Percentiles rank a stretch among this genome's conserved stretches.
Conservation (phyloP, 805 yeast species). For the Hanseniaspora nectarophila region DNA sequence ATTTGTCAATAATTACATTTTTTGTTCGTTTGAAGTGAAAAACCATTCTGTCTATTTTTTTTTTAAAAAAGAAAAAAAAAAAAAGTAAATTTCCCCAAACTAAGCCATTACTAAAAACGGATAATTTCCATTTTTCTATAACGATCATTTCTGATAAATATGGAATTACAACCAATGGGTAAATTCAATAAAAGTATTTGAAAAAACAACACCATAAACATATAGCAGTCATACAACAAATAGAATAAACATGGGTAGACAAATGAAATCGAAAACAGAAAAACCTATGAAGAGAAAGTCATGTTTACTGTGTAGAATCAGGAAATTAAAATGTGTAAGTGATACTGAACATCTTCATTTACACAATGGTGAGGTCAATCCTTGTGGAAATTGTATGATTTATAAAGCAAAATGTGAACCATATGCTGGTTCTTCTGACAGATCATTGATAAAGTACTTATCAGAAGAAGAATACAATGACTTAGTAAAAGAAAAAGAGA, state of each 20-base stretch:
- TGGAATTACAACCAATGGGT: too few species aligned
- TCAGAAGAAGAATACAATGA: neutral
- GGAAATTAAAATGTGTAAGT: constrained; percentile 9
- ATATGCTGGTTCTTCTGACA: constrained; percentile 1
- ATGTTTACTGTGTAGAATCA: constrained; percentile 12
- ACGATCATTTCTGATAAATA: too few species aligned
- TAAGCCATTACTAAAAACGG: too few species aligned
- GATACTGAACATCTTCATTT: neutral
- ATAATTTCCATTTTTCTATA: too few species aligned
- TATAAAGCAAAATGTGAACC: constrained; percentile 7
- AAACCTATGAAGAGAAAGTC: constrained; percentile 1
- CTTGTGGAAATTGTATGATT: constrained; percentile 12
- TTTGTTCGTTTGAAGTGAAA: too few species aligned
- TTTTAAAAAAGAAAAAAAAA: too few species aligned
- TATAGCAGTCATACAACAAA: too few species aligned
- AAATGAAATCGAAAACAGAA: neutral
- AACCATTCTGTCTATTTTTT: too few species aligned
- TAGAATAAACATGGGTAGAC: neutral
- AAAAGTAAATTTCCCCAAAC: too few species aligned
- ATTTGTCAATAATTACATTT: too few species aligned
- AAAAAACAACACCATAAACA: too few species aligned
- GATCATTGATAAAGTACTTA: neutral
- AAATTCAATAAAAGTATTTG: too few species aligned
- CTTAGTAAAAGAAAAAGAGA: neutral
- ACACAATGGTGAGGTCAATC: constrained; percentile 2